Base-by-base conservation (phyloP, 2,329 filamentous ascomycete genomes). In the Scortechinia acanthostroma region DNA sequence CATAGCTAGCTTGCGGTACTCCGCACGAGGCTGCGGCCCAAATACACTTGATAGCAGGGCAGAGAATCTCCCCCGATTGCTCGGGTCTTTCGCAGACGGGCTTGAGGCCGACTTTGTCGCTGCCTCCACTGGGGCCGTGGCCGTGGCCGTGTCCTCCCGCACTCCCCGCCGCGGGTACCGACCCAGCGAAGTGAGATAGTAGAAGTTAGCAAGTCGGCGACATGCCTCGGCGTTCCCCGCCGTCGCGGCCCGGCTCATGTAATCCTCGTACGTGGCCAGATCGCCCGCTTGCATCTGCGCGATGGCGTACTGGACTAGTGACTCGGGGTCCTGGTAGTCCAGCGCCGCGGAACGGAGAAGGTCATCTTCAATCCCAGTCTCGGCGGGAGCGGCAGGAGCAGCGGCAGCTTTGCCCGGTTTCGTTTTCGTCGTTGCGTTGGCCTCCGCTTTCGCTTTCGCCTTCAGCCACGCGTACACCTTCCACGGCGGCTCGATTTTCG, bases 71-170 rank as follows among this genome's bases (percentile, higher is more conserved):
- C 25, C 10, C 10, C 25, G 10, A 10, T 30, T 30, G 10, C n/a
- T 30, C 25, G 43, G 17, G 35, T n/a, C n/a, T n/a, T n/a, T n/a
- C n/a, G n/a, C n/a, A n/a, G n/a, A n/a, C n/a, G n/a, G n/a, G n/a
- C n/a, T n/a, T n/a, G n/a, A n/a, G n/a, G n/a, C n/a, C n/a, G n/a
- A n/a, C n/a, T n/a, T n/a, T 48, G 49, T 30, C 58, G 43, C 25
- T 49, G 46, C 4, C 20, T 28, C 15, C 55, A 45, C 19, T 46
- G 14, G 21, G 45, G 21, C 19, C 23, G 28, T 22, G 51, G 43
- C 30, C 22, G 43, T 48, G 3, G 46, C 40, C 17, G 48, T 44
- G 20, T 53, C 42, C 4, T 49, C 14, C 19, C 48, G 46, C 16
- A 48, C 42, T 14, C 25, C 25, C 25, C 25, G 25, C n/a, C 25